Conservation (phyloP, 495 filamentous ascomycete species). For the Xylaria curta region DNA sequence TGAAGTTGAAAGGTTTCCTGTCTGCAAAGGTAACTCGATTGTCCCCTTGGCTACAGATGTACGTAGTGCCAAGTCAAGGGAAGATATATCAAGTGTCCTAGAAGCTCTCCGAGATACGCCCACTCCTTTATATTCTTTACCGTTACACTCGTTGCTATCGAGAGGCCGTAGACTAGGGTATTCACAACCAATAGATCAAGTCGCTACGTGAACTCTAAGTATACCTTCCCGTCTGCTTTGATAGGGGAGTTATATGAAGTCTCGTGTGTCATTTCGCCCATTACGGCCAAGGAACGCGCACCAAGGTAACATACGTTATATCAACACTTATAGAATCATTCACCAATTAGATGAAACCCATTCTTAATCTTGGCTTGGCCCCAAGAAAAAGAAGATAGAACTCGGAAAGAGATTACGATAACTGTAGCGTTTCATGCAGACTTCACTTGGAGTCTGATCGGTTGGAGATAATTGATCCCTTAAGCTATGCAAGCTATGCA, state of each 20-base stretch:
- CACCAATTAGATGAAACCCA: background rate
- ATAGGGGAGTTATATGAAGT: background rate
- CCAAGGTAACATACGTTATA: background rate
- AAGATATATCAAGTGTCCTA: background rate
- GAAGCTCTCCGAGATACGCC: background rate
- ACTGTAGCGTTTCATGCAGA: background rate
- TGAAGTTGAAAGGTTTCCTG: background rate
- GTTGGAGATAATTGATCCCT: background rate
- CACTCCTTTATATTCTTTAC: background rate
- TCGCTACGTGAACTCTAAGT: background rate
- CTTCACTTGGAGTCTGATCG: background rate
- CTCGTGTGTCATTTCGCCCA: background rate
- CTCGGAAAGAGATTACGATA: background rate
- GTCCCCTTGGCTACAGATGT: background rate
- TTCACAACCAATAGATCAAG: background rate
- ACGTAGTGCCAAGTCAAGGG: background rate
- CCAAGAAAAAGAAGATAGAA: background rate
- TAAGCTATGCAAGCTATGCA: background rate
- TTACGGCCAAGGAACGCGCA: background rate
- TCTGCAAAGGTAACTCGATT: background rate
- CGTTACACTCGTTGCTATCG: background rate
- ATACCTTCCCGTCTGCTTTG: background rate
- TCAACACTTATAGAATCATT: background rate
- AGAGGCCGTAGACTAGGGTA: background rate
- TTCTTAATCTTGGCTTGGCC: no score